A percentile compares a stretch with the other conserved stretches of the same genome.
These are phyloP conservation scores for Acanthochlamys bracteata DNA, from an alignment of 106 monocot genomes.

Conservation along the genomic window DNA sequence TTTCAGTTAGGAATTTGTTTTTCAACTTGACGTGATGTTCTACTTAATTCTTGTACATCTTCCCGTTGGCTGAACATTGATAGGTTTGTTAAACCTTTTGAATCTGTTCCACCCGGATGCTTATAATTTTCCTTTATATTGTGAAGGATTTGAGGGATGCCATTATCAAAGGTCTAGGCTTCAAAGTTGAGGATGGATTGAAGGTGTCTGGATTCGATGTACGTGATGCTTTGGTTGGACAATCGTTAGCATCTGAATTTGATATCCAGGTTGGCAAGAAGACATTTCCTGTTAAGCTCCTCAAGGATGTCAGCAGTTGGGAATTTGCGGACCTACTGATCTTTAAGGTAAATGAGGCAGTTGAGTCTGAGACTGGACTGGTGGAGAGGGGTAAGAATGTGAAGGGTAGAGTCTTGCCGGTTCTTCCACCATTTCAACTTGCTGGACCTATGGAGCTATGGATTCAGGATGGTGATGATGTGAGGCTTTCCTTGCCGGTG, in stretches of 20 bases:
- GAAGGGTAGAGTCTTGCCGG: constrained; percentile 26
- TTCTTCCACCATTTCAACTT: constrained; percentile 72
- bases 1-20: too few relatives aligned
- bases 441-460: constrained; percentile 94
- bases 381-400: constrained; percentile 21
- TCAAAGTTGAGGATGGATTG: constrained; percentile 36
- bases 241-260: constrained; percentile 84
- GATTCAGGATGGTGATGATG: constrained; percentile 92
- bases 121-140: not conserved
- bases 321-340: constrained; percentile 55
- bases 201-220: constrained; percentile 78
- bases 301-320: constrained; percentile 80
- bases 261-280: constrained; percentile 69
- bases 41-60: not conserved
- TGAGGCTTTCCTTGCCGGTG: constrained; percentile 89
- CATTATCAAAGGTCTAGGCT: constrained; percentile 59
- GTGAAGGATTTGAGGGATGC: constrained; percentile 77
- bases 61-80: not conserved
- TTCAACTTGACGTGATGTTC: too few relatives aligned
- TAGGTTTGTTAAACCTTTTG: not conserved
- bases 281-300: constrained; percentile 59
- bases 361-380: constrained; percentile 26
- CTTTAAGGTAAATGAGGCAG: constrained; percentile 13
- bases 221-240: constrained; percentile 64
- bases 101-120: not conserved